Evolutionary conservation across 23 red algal genomes (phyloP), one percentile per base, ranked within the genome.

Genomic region (Gracilaria gracilis): DNA sequence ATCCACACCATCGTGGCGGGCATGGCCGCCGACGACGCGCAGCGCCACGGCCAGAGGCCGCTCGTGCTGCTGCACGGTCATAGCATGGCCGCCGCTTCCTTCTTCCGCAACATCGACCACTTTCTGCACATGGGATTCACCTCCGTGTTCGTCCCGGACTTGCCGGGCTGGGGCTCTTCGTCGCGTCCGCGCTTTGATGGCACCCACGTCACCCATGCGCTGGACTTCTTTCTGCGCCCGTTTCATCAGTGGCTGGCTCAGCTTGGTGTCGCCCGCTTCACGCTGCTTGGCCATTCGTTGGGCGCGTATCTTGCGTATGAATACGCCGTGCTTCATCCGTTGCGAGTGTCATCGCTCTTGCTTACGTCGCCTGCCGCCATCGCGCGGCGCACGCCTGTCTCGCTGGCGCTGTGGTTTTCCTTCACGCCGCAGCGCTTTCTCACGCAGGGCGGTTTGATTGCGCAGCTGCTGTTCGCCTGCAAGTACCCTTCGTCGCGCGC

Each of bases 271-370:
- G 8, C 2, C 4, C 74, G 6, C 2, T 90, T 81, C 73, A 81
- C 87, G 24, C 67, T 98, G 9, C 39, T 75, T 1, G 97, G 89
- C 9, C 97, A 98, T 72, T 96, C 93, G 1, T 74, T 96, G 28
- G 97, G 97, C 67, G 97, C 93, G 55, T 95, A 95, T 70, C 42
- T 98, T 1, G 87, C 91, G 4, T 66, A 92, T 37, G 89, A 90
- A 25, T 94, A 91, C 58, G 90, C 97, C 0, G 25, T 74, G 25
- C 49, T 62, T 12, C 38, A 84, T 36, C 69, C 69, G 6, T 9
- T 20, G 11, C 70, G 33, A 4, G 44, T 90, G 38, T 28, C 14
- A 4, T 31, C 59, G 9, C 77, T 98, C 49, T 19, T 95, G 16
- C 75, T 98, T 0, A 64, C 91, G 1, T 81, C 82, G 24, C 97